Evolutionary conservation across 2,329 filamentous ascomycete genomes (phyloP).

Genomic region (Microascus cirrosus): DNA sequence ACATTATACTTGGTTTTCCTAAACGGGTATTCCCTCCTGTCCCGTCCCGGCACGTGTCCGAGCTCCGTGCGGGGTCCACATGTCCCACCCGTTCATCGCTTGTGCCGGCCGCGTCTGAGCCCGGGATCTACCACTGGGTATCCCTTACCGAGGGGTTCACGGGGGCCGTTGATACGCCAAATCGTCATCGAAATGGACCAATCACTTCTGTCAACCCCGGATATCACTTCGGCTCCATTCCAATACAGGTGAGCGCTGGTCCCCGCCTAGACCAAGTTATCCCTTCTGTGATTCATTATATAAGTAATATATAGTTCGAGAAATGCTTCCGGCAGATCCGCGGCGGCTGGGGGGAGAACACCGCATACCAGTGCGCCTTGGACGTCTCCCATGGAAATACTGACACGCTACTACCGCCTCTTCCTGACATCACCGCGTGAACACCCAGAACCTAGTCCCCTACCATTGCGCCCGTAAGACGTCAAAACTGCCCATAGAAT

Average conservation of each 20-base stretch:
- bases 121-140: not conserved
- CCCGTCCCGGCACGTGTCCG: not conserved
- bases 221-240: too few species aligned
- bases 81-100: not conserved
- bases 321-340: not conserved
- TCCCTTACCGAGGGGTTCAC: not conserved
- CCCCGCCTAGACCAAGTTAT: too few species aligned
- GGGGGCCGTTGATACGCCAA: too few species aligned
- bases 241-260: too few species aligned
- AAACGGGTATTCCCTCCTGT: not conserved
- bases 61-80: not conserved
- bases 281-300: not conserved
- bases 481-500: slow-evolving; percentile 17
- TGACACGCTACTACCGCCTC: not conserved
- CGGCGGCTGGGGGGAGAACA: not conserved
- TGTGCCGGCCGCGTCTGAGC: not conserved
- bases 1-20: not conserved
- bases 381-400: not conserved
- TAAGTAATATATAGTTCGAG: not conserved
- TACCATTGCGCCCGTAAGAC: not conserved
- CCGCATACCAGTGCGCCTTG: not conserved
- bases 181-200: too few species aligned
- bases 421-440: not conserved
- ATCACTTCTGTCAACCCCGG: too few species aligned
- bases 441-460: not conserved